phyloP scores from a whole-genome alignment of 768 basidiomycete species.

The Russula dissimulans region DNA sequence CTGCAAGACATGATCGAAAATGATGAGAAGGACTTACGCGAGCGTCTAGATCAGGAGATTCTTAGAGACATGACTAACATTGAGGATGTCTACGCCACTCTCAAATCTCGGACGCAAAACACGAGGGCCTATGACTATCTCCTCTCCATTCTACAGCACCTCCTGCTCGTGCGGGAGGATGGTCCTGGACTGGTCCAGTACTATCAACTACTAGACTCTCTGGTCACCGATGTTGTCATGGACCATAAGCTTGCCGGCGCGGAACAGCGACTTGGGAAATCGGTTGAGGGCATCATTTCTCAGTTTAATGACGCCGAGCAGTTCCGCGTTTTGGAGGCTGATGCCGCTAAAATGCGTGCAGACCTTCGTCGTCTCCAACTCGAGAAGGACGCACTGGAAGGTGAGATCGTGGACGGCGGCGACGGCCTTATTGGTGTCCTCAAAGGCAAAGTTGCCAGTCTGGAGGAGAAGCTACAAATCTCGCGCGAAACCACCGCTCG shows the following conservation, averaged over 20 bases:
- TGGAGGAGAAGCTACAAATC: conserved; percentile 70
- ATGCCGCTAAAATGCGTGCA: conserved; percentile 59
- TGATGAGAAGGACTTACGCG: conserved; percentile 63
- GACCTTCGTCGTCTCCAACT: conserved; percentile 56
- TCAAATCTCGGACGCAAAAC: conserved; percentile 67
- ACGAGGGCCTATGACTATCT: conserved; percentile 78
- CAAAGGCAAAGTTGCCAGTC: conserved; percentile 54
- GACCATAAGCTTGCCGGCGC: conserved; percentile 83
- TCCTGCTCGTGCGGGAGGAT: conserved; percentile 85
- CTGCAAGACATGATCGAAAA: conserved; percentile 58
- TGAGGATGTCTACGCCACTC: conserved; percentile 78
- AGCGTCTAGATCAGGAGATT: conserved; percentile 67
- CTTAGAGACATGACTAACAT: conserved; percentile 71
- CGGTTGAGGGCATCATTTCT: conserved; percentile 80
- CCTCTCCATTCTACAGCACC: conserved; percentile 87
- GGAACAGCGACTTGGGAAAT: conserved; percentile 77
- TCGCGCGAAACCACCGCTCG: conserved; percentile 72
- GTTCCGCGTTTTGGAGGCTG: conserved; percentile 67
- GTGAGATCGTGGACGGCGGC: conserved; percentile 69
- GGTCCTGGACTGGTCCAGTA: conserved; percentile 77
- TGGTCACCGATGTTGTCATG: conserved; percentile 86
- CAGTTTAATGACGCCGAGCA: conserved; percentile 88
- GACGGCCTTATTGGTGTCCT: conserved; percentile 81
- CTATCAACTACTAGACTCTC: conserved; percentile 83
- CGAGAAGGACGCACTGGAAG: conserved; percentile 77